These are phyloP conservation scores for Pseudonitzschia pungens DNA, from an alignment of 108 stramenopile species.

Conservation along the genomic window DNA sequence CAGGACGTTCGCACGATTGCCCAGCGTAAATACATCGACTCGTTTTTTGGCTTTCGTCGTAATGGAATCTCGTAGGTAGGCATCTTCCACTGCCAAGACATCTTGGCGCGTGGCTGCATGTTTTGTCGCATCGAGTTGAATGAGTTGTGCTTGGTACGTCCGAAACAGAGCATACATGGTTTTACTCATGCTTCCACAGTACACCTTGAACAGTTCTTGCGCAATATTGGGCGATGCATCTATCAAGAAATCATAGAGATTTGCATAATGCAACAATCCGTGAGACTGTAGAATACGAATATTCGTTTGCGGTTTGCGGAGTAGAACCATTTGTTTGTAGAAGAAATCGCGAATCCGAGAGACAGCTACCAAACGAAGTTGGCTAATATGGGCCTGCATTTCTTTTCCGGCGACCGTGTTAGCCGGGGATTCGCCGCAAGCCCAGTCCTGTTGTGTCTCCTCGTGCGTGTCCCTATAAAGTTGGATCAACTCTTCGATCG, in stretches of 20 bases:
- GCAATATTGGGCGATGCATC: constrained; percentile 88
- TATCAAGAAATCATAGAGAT: constrained; percentile 87
- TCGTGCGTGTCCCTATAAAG: constrained; percentile 81
- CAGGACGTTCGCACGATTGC: constrained; percentile 62
- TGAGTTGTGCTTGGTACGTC: constrained; percentile 93
- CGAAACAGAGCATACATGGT: constrained; percentile 91
- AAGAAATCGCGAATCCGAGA: constrained; percentile 88
- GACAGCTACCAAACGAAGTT: constrained; percentile 88
- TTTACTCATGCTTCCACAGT: constrained; percentile 94
- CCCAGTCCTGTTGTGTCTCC: constrained; percentile 51
- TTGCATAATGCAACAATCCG: constrained; percentile 85
- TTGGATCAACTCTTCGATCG: constrained; percentile 86
- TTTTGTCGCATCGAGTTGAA: constrained; percentile 81
- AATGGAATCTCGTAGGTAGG: constrained; percentile 81
- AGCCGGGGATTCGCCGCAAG: constrained; percentile 57
- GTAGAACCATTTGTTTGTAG: constrained; percentile 59
- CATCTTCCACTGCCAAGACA: constrained; percentile 94
- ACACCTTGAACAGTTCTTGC: constrained; percentile 86
- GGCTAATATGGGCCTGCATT: constrained; percentile 85
- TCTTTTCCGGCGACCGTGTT: constrained; percentile 89
- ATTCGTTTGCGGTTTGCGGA: constrained; percentile 88
- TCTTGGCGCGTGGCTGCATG: constrained; percentile 86
- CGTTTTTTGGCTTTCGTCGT: constrained; percentile 92
- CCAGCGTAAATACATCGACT: constrained; percentile 90
- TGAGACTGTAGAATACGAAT: constrained; percentile 96